phyloP scores from a whole-genome alignment of 106 monocot species.

The Phalaenopsis equestris region DNA sequence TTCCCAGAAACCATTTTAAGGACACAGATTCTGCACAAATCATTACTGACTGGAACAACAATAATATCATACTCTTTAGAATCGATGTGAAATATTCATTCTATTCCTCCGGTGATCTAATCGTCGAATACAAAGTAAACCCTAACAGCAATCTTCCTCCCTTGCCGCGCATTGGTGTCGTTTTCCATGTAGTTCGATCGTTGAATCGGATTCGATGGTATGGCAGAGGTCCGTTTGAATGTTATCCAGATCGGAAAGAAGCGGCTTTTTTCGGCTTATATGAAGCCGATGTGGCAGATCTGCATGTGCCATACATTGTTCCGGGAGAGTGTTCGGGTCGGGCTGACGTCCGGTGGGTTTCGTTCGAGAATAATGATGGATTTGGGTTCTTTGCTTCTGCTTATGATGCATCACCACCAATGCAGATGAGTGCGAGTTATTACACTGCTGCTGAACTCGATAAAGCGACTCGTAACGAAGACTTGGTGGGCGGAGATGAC shows the following conservation, averaged over 20 bases:
- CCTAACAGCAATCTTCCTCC: conserved; percentile 74
- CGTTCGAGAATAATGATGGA: conserved; percentile 43
- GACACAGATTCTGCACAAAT: neutral
- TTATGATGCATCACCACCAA: conserved; percentile 55
- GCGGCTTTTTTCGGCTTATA: conserved; percentile 77
- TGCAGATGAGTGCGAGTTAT: conserved; percentile 96
- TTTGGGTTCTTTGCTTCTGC: conserved; percentile 71
- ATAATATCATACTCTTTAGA: conserved; percentile 19
- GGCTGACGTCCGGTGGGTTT: conserved; percentile 85
- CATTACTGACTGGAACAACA: neutral
- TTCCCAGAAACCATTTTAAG: conserved; percentile 13
- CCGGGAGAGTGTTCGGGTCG: conserved; percentile 76
- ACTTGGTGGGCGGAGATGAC: conserved; percentile 63
- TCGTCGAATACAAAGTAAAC: conserved; percentile 48
- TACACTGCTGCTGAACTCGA: conserved; percentile 73
- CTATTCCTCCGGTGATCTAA: conserved; percentile 65
- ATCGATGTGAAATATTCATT: conserved; percentile 47
- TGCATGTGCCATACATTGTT: conserved; percentile 87
- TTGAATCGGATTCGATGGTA: conserved; percentile 73
- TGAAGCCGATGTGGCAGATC: conserved; percentile 49
- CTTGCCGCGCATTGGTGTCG: conserved; percentile 80
- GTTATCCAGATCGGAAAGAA: conserved; percentile 91
- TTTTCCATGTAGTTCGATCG: conserved; percentile 46
- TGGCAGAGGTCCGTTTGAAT: conserved; percentile 94
- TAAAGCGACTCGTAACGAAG: conserved; percentile 68